Evolutionary conservation across 495 filamentous ascomycete genomes (phyloP).

Genomic region (Penicillium antarcticum): DNA sequence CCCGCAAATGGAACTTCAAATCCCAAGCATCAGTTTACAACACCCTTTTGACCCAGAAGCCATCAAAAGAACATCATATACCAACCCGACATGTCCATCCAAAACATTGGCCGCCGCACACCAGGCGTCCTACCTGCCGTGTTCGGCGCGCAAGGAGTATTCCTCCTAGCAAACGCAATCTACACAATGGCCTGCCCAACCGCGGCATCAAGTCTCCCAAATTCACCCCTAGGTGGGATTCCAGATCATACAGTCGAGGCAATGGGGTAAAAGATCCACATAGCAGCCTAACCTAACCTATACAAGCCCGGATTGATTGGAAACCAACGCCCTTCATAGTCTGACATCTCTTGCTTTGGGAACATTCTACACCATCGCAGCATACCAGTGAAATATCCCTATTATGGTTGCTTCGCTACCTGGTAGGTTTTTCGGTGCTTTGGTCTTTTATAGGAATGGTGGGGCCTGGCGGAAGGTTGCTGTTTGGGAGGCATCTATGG

Average conservation of each 20-base stretch:
- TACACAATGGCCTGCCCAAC: constrained; percentile 15
- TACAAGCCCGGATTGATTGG: not conserved
- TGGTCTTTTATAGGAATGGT: constrained; percentile 11
- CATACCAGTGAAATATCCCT: constrained; percentile 10
- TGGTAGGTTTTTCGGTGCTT: constrained; percentile 11
- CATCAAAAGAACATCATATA: not conserved
- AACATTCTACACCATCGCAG: constrained; percentile 15
- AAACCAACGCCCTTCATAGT: constrained; percentile 16
- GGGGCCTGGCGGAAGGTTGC: constrained; percentile 9
- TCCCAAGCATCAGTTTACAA: too few relatives aligned
- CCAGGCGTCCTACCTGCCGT: constrained; percentile 11
- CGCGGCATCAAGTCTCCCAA: constrained; percentile 9
- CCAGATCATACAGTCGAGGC: constrained; percentile 8
- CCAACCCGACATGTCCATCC: constrained; percentile 2
- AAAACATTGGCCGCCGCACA: constrained; percentile 16
- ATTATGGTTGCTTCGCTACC: constrained; percentile 16
- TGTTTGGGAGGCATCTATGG: constrained; percentile 11
- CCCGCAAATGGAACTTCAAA: not conserved
- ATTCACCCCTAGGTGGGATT: constrained; percentile 9
- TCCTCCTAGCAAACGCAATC: constrained; percentile 17
- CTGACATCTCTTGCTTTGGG: constrained; percentile 14
- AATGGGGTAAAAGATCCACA: too few relatives aligned
- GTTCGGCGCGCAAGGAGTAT: constrained; percentile 16
- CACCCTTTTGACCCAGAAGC: not conserved
- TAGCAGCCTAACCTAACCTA: not conserved